These are phyloP conservation scores for Exophiala sp. DNA, from an alignment of 2,329 filamentous ascomycete species.

Conservation along the genomic window DNA sequence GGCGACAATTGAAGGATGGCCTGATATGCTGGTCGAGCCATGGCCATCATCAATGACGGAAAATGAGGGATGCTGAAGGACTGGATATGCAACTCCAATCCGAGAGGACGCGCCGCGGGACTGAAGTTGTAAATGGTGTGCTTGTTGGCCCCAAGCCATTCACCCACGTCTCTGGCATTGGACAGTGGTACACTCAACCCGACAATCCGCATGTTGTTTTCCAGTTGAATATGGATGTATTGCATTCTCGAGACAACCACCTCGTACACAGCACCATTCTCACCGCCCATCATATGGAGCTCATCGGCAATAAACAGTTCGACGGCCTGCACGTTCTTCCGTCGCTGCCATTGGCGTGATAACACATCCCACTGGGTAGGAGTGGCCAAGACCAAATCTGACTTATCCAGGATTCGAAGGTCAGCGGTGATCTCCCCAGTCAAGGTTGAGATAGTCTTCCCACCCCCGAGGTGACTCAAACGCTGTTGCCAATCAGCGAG, in stretches of 20 bases:
- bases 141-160: slow-evolving; percentile 97
- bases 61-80: slow-evolving; percentile 95
- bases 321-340: slow-evolving; percentile 89
- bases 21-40: slow-evolving; percentile 90
- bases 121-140: slow-evolving; percentile 99
- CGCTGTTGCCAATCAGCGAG: slow-evolving; percentile 80
- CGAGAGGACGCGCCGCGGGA: slow-evolving; percentile 79
- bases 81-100: slow-evolving; percentile 88
- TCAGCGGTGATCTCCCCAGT: slow-evolving; percentile 90
- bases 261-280: slow-evolving; percentile 85
- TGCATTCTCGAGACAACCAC: slow-evolving; percentile 97
- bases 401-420: slow-evolving; percentile 77
- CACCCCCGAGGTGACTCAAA: slow-evolving; percentile 64
- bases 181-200: slow-evolving; percentile 86
- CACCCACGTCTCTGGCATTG: slow-evolving; percentile 87
- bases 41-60: slow-evolving; percentile 95
- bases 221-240: slow-evolving; percentile 83
- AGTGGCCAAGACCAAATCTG: slow-evolving; percentile 86
- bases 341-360: slow-evolving; percentile 90
- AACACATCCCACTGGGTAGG: slow-evolving; percentile 93
- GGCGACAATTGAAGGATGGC: slow-evolving; percentile 82
- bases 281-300: slow-evolving; percentile 83
- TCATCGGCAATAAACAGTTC: slow-evolving; percentile 92
- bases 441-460: slow-evolving; percentile 86
- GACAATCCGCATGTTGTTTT: slow-evolving; percentile 77